Conservation (phyloP, 805 yeast genomes). For the Candida ovalis region DNA sequence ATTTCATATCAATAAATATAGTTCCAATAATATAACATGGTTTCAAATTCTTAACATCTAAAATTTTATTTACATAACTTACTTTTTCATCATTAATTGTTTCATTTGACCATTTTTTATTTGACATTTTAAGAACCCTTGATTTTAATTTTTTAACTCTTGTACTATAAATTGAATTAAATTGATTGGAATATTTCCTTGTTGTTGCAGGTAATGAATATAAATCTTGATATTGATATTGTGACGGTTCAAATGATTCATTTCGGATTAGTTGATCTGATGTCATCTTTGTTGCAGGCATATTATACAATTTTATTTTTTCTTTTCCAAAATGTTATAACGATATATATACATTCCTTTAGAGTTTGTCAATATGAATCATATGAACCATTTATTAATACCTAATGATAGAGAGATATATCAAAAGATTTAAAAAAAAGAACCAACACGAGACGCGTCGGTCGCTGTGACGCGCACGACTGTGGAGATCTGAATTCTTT, state of each 20-base stretch:
- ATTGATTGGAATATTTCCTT: conserved; percentile 53
- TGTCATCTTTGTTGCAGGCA: conserved; percentile 16
- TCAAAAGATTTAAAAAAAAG: too few relatives aligned
- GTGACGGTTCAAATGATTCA: conserved; percentile 8
- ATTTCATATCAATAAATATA: conserved; percentile 74
- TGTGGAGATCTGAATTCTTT: too few relatives aligned
- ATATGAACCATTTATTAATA: too few relatives aligned
- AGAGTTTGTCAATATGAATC: too few relatives aligned
- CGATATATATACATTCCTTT: too few relatives aligned
- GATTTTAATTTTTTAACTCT: conserved; percentile 48
- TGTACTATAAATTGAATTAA: conserved; percentile 50
- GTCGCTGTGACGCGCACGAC: too few relatives aligned
- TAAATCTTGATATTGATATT: conserved; percentile 7
- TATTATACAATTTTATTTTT: neutral
- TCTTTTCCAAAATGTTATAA: too few relatives aligned
- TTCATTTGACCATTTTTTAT: conserved; percentile 37
- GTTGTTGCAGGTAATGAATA: conserved; percentile 14
- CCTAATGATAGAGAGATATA: too few relatives aligned
- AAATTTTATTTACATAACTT: conserved; percentile 40
- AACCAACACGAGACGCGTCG: too few relatives aligned
- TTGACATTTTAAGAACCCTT: conserved; percentile 42
- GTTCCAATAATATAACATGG: conserved; percentile 87
- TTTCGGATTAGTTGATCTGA: conserved; percentile 20
- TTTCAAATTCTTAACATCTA: conserved; percentile 60
- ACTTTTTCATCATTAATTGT: conserved; percentile 33